Conservation (phyloP, 768 basidiomycete genomes). For the Boletus tomentosulus region DNA sequence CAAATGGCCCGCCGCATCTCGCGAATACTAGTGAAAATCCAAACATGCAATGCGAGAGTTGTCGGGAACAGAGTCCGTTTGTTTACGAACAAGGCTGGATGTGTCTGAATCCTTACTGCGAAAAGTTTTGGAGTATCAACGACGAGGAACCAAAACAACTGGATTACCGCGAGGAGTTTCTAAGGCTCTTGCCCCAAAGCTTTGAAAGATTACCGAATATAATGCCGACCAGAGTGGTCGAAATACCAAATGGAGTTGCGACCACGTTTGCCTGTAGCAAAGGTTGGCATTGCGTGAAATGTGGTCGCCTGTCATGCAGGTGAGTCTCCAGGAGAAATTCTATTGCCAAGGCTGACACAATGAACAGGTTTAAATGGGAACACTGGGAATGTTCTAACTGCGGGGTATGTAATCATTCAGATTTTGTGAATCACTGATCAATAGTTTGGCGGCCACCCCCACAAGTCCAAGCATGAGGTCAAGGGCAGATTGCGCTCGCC, state of each 20-base stretch:
- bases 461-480: slow-evolving; percentile 15
- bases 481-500: slow-evolving; percentile 23
- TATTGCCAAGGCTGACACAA: background rate
- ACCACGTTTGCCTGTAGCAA: slow-evolving; percentile 55
- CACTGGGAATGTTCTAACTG: slow-evolving; percentile 67
- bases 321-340: slow-evolving; percentile 28
- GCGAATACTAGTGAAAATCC: background rate
- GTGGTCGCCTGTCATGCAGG: slow-evolving; percentile 76
- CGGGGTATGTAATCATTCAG: slow-evolving; percentile 35
- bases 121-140: slow-evolving; percentile 48
- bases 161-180: slow-evolving; percentile 46
- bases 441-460: background rate
- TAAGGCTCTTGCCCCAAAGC: slow-evolving; percentile 33
- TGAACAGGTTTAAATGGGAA: slow-evolving; percentile 65
- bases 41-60: slow-evolving; percentile 38
- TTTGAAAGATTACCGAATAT: slow-evolving; percentile 37
- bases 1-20: background rate
- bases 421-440: background rate
- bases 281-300: slow-evolving; percentile 65
- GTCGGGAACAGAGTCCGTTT: slow-evolving; percentile 42
- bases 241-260: slow-evolving; percentile 33
- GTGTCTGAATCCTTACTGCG: slow-evolving; percentile 59
- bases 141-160: slow-evolving; percentile 34
- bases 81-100: slow-evolving; percentile 58
- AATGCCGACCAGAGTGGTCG: slow-evolving; percentile 32